These are phyloP conservation scores for Smittium culicis DNA, from an alignment of 371 early-diverging fungal genomes.

Conservation along the genomic window DNA sequence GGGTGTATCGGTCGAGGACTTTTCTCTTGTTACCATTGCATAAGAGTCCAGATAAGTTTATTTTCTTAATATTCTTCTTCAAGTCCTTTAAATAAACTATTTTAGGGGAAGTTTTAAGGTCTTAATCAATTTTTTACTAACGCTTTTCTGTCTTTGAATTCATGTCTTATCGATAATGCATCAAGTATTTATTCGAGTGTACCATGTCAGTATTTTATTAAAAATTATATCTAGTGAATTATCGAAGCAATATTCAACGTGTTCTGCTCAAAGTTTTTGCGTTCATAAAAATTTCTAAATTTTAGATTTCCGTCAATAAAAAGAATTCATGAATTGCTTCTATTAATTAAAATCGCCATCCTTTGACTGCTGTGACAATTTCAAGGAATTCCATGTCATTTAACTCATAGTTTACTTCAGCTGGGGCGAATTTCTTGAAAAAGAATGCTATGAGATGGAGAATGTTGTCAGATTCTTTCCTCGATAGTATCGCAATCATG, in stretches of 20 bases:
- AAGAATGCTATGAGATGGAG: not conserved
- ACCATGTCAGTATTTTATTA: slow-evolving; percentile 10
- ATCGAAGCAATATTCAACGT: not conserved
- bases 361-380: slow-evolving; percentile 6
- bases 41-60: not conserved
- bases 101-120: not conserved
- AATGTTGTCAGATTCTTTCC: not conserved
- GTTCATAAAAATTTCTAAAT: slow-evolving; percentile 2
- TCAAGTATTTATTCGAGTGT: slow-evolving; percentile 6
- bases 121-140: not conserved
- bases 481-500: not conserved
- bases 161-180: slow-evolving; percentile 10
- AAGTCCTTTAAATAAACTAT: not conserved
- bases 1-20: not conserved
- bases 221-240: slow-evolving; percentile 12
- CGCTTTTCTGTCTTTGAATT: not conserved
- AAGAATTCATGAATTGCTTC: not conserved
- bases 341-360: slow-evolving; percentile 3
- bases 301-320: not conserved
- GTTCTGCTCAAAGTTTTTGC: slow-evolving; percentile 1
- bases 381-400: not conserved
- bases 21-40: not conserved
- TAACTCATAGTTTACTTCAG: slow-evolving; percentile 2
- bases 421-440: slow-evolving; percentile 4
- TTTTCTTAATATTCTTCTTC: not conserved